Evolutionary conservation across 306 rosid genomes (phyloP).

Genomic region (Chamaecrista fasciculata): DNA sequence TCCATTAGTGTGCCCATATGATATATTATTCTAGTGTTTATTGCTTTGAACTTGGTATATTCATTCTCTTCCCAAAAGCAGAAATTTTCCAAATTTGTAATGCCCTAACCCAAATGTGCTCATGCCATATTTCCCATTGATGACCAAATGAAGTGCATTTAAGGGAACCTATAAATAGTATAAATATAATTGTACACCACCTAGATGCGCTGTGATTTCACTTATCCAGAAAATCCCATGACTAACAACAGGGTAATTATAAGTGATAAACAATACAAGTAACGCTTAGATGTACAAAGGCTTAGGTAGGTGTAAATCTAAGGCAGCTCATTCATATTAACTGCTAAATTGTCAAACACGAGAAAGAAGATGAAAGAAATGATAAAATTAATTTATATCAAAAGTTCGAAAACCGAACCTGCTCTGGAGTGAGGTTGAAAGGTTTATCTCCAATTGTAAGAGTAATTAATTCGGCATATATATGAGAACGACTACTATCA

Average conservation of each 20-base stretch:
- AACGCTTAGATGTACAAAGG: neutral
- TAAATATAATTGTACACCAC: neutral
- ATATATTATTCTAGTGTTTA: neutral
- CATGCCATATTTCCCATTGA: neutral
- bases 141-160: neutral
- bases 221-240: neutral
- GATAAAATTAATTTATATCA: neutral
- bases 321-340: neutral
- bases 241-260: neutral
- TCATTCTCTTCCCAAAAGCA: slow-evolving; percentile 5
- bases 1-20: neutral
- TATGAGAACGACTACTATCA: slow-evolving; percentile 40
- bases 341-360: neutral
- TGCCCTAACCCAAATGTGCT: neutral
- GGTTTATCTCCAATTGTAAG: slow-evolving; percentile 62
- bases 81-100: neutral
- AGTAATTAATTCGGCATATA: slow-evolving; percentile 76
- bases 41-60: neutral
- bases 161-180: neutral
- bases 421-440: slow-evolving; percentile 69
- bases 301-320: neutral
- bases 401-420: slow-evolving; percentile 45
- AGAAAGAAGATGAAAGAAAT: neutral
- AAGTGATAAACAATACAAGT: neutral
- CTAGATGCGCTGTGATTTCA: neutral